Evolutionary conservation across 768 basidiomycete genomes (phyloP).

Genomic region (Auricularia heimuer): DNA sequence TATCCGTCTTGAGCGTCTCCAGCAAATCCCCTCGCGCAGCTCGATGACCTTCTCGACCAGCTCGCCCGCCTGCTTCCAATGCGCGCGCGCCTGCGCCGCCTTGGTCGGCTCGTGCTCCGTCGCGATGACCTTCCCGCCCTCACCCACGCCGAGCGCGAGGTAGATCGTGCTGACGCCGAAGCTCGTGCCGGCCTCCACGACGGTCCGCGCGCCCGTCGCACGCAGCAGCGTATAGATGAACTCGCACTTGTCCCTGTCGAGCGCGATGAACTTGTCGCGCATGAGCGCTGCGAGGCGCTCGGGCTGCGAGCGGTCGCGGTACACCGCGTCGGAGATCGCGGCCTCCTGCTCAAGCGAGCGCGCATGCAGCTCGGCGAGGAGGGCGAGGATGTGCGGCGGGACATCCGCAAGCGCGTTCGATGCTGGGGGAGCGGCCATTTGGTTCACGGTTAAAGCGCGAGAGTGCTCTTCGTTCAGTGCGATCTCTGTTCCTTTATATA

Average conservation of each 20-base stretch:
- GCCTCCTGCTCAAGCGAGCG: not conserved
- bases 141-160: not conserved
- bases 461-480: not conserved
- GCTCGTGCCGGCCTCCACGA: not conserved
- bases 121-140: not conserved
- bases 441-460: not conserved
- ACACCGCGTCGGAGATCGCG: not conserved
- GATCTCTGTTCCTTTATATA: not conserved
- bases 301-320: too few relatives aligned
- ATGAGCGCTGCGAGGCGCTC: not conserved
- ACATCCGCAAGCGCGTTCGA: not conserved
- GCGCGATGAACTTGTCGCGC: constrained; percentile 2
- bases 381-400: not conserved
- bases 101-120: not conserved
- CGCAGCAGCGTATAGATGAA: not conserved
- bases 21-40: not conserved
- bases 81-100: not conserved
- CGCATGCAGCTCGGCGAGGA: not conserved
- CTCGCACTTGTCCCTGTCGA: constrained; percentile 1
- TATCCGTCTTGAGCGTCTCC: not conserved
- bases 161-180: constrained; percentile 2
- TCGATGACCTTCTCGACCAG: not conserved
- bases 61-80: not conserved
- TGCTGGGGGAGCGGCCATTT: not conserved
- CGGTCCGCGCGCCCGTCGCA: not conserved